Base-by-base conservation (phyloP, 441 rosid genomes). In the Pelargonium citronellum region DNA sequence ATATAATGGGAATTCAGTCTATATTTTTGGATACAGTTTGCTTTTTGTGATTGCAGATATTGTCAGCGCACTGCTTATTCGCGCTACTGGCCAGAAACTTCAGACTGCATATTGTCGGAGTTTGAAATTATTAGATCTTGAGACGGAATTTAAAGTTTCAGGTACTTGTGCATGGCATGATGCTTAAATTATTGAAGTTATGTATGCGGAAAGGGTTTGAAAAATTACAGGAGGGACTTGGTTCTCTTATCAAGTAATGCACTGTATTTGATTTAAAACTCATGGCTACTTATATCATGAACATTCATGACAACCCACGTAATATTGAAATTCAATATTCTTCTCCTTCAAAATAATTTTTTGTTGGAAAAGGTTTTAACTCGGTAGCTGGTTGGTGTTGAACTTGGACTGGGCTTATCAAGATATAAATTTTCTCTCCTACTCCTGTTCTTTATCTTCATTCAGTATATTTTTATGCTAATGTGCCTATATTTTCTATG, bases 1-100 rank as follows among this genome's bases (percentile, higher is more conserved):
- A n/a, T n/a, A n/a, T n/a, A n/a, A n/a, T n/a, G n/a, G n/a, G n/a
- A n/a, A n/a, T n/a, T n/a, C n/a, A n/a, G n/a, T n/a, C n/a, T 81
- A 73, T 68, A 66, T 81, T 71, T 81, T 87, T 75, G 89, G 85
- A 84, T 86, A 81, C 87, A 95, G 97, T 83, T 84, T 95, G 84
- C 79, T 90, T 77, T 79, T 90, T 80, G 91, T 87, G 75, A 74
- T 86, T 77, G 93, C 95, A 83, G 98, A 95, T 87, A 67, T 95
- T 72, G 64, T 87, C 71, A 88, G 85, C 81, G 96, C 97, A 57
- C 41, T 89, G 86, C 89, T 95, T 74, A 81, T 95, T 79, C 85
- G 96, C 30, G 87, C 87, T 37, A 86, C 78, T 67, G 98, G 97
- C 61, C 68, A 73, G 72, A 83, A 73, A 68, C 91, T 95, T 62